Conservation (phyloP, 2,329 filamentous ascomycete species). For the Penicillium hordei region DNA sequence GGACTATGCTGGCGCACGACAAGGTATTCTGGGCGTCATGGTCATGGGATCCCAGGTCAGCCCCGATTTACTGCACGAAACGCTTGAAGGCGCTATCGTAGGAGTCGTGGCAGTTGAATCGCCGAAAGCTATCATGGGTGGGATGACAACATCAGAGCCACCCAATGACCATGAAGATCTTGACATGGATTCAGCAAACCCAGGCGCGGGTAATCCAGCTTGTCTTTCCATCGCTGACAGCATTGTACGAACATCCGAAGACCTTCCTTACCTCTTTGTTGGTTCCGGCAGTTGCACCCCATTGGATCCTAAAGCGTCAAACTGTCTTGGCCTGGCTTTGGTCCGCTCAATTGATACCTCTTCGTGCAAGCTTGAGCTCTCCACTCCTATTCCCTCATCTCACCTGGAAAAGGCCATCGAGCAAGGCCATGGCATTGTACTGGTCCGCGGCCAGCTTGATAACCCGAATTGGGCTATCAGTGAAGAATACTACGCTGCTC, state of each 20-base stretch:
- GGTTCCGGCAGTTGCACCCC: conserved; percentile 43
- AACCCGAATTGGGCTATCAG: conserved; percentile 48
- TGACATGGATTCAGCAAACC: conserved; percentile 20
- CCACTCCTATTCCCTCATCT: conserved; percentile 49
- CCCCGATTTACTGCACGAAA: conserved; percentile 49
- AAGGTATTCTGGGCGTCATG: conserved; percentile 53
- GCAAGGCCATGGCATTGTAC: conserved; percentile 43
- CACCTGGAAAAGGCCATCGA: conserved; percentile 34
- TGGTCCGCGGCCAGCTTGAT: conserved; percentile 50
- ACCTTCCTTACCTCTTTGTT: conserved; percentile 53
- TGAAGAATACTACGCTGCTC: conserved; percentile 44
- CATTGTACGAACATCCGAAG: conserved; percentile 46
- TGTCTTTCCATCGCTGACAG: conserved; percentile 8
- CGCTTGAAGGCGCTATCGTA: conserved; percentile 56
- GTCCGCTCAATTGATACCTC: conserved; percentile 44
- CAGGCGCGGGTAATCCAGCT: background rate
- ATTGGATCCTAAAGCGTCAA: conserved; percentile 50
- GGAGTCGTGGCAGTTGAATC: conserved; percentile 53
- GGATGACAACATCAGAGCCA: conserved; percentile 6
- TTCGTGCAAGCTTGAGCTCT: conserved; percentile 44
- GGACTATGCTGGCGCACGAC: conserved; percentile 46
- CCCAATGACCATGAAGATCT: conserved; percentile 16
- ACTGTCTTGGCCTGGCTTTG: conserved; percentile 52
- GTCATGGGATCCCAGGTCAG: conserved; percentile 52
- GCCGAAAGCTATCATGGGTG: conserved; percentile 30